Evolutionary conservation across 2,329 filamentous ascomycete species (phyloP).

Genomic region (Xylaria sp.): DNA sequence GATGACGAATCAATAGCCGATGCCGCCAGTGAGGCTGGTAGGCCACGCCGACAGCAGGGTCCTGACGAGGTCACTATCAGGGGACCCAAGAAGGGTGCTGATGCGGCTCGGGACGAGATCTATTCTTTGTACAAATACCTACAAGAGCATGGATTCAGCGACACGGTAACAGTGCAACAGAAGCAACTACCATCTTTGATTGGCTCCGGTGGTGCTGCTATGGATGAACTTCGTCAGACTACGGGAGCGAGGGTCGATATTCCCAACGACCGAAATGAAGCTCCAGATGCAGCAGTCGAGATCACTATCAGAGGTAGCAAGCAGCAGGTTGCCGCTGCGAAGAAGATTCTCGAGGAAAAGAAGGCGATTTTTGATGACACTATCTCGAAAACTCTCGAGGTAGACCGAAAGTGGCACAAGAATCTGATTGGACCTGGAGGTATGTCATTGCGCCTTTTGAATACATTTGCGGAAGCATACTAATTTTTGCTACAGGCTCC

Average conservation of each 20-base stretch:
- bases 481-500: conserved; percentile 65
- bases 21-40: conserved; percentile 69
- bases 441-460: conserved; percentile 52
- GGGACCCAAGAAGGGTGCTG: conserved; percentile 90
- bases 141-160: conserved; percentile 82
- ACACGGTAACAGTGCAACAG: conserved; percentile 83
- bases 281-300: conserved; percentile 73
- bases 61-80: conserved; percentile 89
- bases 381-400: conserved; percentile 80
- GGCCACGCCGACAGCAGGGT: conserved; percentile 71
- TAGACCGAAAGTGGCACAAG: conserved; percentile 95
- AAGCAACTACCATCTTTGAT: conserved; percentile 94
- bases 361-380: conserved; percentile 88
- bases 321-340: conserved; percentile 86
- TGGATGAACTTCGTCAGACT: conserved; percentile 84
- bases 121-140: conserved; percentile 87
- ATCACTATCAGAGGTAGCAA: conserved; percentile 94
- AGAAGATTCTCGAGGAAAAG: conserved; percentile 88
- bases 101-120: conserved; percentile 90
- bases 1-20: conserved; percentile 77
- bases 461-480: conserved; percentile 29
- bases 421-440: conserved; percentile 87
- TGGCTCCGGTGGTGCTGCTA: conserved; percentile 84
- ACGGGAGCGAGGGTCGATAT: conserved; percentile 93
- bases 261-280: conserved; percentile 76